phyloP scores from a whole-genome alignment of 371 early-diverging fungal species.

The Catenaria anguillulae region DNA sequence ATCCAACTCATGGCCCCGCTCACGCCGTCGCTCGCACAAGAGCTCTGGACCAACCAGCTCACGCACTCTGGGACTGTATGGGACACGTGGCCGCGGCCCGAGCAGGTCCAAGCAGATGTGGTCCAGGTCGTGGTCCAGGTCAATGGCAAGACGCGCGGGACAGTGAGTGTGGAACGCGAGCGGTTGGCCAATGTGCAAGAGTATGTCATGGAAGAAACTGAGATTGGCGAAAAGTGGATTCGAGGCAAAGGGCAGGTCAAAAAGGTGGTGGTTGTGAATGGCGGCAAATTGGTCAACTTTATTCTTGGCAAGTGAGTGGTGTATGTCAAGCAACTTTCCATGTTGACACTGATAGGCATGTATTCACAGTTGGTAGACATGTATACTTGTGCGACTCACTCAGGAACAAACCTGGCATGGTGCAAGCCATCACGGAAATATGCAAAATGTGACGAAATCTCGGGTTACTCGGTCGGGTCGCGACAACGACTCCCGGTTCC shows the following conservation, averaged over 20 bases:
- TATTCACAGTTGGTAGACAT: too few species aligned
- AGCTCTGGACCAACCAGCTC: constrained; percentile 11
- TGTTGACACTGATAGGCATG: too few species aligned
- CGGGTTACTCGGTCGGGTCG: too few species aligned
- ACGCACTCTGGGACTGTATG: constrained; percentile 15
- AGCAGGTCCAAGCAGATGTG: not conserved
- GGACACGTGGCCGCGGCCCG: not conserved
- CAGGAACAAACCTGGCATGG: too few species aligned
- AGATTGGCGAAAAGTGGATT: not conserved
- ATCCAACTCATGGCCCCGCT: constrained; percentile 17
- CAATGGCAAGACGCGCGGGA: constrained; percentile 7
- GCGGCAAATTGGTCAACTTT: constrained; percentile 1
- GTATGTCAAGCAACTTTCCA: too few species aligned
- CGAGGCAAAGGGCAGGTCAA: not conserved
- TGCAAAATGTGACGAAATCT: too few species aligned
- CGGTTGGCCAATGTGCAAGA: not conserved
- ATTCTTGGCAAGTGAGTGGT: too few species aligned
- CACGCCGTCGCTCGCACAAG: constrained; percentile 15
- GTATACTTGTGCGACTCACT: too few species aligned
- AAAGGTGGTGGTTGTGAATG: not conserved
- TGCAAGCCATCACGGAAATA: too few species aligned
- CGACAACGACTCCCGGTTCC: too few species aligned
- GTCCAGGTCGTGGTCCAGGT: not conserved
- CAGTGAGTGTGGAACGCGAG: not conserved
- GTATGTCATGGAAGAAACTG: not conserved